Evolutionary conservation across 169 alveolate genomes (phyloP), one percentile per base, ranked within the genome.

Genomic region (Sarcocystis neurona): DNA sequence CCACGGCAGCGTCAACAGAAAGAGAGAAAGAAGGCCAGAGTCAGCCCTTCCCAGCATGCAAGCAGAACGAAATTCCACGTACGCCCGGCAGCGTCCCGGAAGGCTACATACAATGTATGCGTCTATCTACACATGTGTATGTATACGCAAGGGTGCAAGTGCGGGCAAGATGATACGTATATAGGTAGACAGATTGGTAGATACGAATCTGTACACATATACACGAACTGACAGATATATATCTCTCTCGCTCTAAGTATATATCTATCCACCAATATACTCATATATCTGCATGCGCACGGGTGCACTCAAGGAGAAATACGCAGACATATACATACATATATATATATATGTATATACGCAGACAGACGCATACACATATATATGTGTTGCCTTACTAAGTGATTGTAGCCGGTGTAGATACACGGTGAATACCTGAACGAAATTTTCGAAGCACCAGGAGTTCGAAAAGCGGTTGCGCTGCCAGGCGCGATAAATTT

Each of bases 371-470:
- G 30, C 30, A 66, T n/a, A 80, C n/a, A 66, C 39, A 50, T 3
- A 5, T 66, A 2, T 63, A 46, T 3, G 2, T 6, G 2, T 70
- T 70, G 60, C 47, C 27, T 70, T 70, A 10, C 34, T 74, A 74
- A 2, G 2, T 74, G 27, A 70, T 15, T 74, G 58, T 23, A 74
- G 58, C 12, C 43, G 79, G 44, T 18, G 2, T 20, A 37, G 34
- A 5, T 1, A 20, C 15, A 4, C 63, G 63, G 63, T 20, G 20
- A 53, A 53, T 12, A 98, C 97, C 93, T 98, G 99, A 4, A 99
- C 95, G 91, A 97, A 99, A 92, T 99, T 98, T 34, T 99, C 99
- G 92, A 94, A 97, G 91, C 99, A 99, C 99, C 99, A 99, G 12
- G 97, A 96, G 78, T 95, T 96, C 15, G 99, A 95, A 92, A 95